Evolutionary conservation across 2,329 filamentous ascomycete species (phyloP), one percentile per base, ranked within the genome.

Genomic region (Epichloe coenophiala): DNA sequence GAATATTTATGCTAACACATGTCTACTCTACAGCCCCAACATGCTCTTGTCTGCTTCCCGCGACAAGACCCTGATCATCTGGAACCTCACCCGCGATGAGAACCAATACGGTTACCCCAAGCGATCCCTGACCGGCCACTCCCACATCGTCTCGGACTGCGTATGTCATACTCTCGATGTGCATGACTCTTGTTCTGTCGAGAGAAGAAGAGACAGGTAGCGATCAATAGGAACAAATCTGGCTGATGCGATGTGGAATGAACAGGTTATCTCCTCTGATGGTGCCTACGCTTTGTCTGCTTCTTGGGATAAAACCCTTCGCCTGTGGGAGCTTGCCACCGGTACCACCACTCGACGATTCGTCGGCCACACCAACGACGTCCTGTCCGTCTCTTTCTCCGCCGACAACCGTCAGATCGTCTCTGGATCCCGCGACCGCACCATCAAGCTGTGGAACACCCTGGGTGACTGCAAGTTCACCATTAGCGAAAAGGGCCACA

Each of bases 381-480:
- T 98, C 66, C 89, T 97, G 71, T 97, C 91, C 72, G 93, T 98
- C 72, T 96, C 90, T 64, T 98, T 98, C 87, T 97, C 93, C 66
- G 93, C 93, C 83, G 93, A 98, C 81, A 97, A 97, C 87, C 87
- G 93, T 71, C 93, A 97, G 82, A 97, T 98, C 75, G 93, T 97
- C 67, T 97, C 93, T 61, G 93, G 90, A 62, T 97, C 93, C 60
- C 90, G 93, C 73, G 93, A 98, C 81, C 86, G 89, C 72, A 88
- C 87, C 69, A 97, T 98, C 83, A 98, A 97, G 88, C 85, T 98
- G 67, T 98, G 93, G 93, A 98, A 98, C 83, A 98, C 93, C 65
- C 88, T 98, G 61, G 93, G 93, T 76, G 93, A 98, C 84, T 98
- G 93, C 90, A 98, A 98, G 83, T 98, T 84, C 85, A 98, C 91